Evolutionary conservation across 495 filamentous ascomycete species (phyloP), one percentile per base, ranked within the genome.

Genomic region (Daldinia caldariorum): DNA sequence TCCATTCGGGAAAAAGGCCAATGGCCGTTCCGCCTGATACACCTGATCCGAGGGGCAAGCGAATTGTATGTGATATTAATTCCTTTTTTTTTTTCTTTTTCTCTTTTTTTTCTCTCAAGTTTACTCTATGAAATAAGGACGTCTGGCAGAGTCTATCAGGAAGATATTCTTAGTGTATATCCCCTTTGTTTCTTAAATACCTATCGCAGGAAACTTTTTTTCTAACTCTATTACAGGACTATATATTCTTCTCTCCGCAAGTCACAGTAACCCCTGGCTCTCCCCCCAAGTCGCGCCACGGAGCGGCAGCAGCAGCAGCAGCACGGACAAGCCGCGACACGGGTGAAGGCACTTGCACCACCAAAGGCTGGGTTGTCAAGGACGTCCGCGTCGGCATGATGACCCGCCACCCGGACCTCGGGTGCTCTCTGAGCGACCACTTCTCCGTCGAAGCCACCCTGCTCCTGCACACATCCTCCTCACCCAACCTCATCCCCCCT

Each of bases 371-470:
- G 90, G 79, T 82, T 3, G 89, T 97, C 63, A 83, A 89, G 61
- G 79, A 83, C 7, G 88, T 85, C 9, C 83, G 84, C 14, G 89
- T 99, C 0, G 88, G 90, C 53, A 97, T 98, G 91, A 91, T 88
- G 58, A 84, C 89, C 71, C 85, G 91, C 4, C 95, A 97, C 82
- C 93, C 94, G 0, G 87, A 85, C 14, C 83, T 97, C 13, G 83
- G 86, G 47, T 97, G 93, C 78, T 94, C 92, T 0, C 82, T 99
- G 38, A 96, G 92, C 69, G 94, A 99, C 75, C 95, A 99, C 76
- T 98, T 97, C 77, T 91, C 92, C 34, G 88, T 97, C 41, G 89
- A 92, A 76, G 85, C 89, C 4, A 90, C 86, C 0, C 77, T 94
- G 1, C 66, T 80, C n/a, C 79, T 84, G 34, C 78, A 81, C 37